Evolutionary conservation across 768 basidiomycete species (phyloP).

Genomic region (Trametes cinnabarina): DNA sequence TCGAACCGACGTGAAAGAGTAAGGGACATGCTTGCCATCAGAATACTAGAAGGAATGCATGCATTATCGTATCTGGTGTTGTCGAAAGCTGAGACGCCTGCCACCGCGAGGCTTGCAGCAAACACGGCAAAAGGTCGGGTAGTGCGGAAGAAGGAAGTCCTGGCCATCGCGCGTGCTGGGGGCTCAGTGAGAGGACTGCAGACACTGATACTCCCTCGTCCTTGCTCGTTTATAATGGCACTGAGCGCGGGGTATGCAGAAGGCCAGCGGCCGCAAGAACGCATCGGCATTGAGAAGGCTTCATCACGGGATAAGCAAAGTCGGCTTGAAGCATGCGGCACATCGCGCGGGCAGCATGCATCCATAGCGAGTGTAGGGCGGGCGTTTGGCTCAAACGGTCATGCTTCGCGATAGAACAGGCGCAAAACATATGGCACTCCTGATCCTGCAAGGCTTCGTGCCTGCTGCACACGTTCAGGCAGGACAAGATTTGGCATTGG

Average conservation of each 20-base stretch:
- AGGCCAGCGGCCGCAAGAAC: conserved; percentile 1
- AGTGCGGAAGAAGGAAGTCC: conserved; percentile 3
- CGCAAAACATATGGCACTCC: conserved; percentile 15
- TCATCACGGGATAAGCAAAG: conserved; percentile 13
- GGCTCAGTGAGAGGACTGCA: conserved; percentile 6
- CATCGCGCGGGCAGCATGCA: conserved; percentile 6
- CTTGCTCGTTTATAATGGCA: conserved; percentile 8
- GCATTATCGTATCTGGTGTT: conserved; percentile 64
- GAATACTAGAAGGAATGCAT: conserved; percentile 24
- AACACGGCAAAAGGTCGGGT: conserved; percentile 17
- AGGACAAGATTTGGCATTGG: conserved; percentile 1
- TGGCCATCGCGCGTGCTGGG: conserved; percentile 15
- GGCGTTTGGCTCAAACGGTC: not conserved
- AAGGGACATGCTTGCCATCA: not conserved
- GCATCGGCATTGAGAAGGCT: conserved; percentile 1
- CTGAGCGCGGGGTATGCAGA: conserved; percentile 3
- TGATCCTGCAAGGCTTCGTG: conserved; percentile 15
- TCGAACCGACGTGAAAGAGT: not conserved
- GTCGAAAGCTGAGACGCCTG: conserved; percentile 44
- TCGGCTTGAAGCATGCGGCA: conserved; percentile 11
- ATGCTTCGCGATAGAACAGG: conserved; percentile 15
- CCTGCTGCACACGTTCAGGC: conserved; percentile 11
- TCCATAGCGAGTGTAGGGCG: not conserved
- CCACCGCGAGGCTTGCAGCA: conserved; percentile 13
- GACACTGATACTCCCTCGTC: not conserved